Evolutionary conservation across 371 early-diverging fungal genomes (phyloP).

Genomic region (Mortierella sp.): DNA sequence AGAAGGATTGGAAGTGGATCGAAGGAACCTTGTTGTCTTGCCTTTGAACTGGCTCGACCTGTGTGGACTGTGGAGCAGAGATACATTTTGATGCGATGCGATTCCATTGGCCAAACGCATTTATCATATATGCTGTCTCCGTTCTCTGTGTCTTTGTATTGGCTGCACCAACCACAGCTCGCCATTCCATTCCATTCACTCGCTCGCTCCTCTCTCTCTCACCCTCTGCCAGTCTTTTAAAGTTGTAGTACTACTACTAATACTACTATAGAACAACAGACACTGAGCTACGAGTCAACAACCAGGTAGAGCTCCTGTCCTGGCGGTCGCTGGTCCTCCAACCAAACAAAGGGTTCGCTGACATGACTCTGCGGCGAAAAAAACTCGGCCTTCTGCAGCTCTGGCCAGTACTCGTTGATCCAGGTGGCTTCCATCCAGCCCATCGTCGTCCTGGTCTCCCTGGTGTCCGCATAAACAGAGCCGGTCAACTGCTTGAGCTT

Average conservation of each 20-base stretch:
- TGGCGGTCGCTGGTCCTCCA: not conserved
- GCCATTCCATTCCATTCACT: not conserved
- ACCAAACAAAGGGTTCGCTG: not conserved
- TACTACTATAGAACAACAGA: no score
- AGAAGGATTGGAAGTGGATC: not conserved
- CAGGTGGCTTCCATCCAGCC: not conserved
- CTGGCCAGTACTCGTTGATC: not conserved
- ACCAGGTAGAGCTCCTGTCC: not conserved
- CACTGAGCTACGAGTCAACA: not conserved
- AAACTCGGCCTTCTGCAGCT: not conserved
- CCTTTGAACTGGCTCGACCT: not conserved
- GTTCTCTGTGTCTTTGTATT: not conserved
- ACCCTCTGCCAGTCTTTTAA: no score
- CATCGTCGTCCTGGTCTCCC: not conserved
- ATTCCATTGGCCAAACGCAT: not conserved
- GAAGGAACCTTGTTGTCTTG: not conserved
- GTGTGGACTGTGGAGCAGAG: no score
- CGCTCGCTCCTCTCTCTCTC: not conserved
- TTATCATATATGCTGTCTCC: not conserved
- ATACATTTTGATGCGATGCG: no score
- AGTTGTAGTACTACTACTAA: no score
- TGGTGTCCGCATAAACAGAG: not conserved
- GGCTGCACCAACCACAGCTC: slow-evolving; percentile 4
- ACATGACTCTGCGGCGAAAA: no score
- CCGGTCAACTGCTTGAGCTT: not conserved